A percentile compares a stretch with the other conserved stretches of the same genome.
Conservation (phyloP, 495 filamentous ascomycete genomes). For the Elaphomyces granulatus region DNA sequence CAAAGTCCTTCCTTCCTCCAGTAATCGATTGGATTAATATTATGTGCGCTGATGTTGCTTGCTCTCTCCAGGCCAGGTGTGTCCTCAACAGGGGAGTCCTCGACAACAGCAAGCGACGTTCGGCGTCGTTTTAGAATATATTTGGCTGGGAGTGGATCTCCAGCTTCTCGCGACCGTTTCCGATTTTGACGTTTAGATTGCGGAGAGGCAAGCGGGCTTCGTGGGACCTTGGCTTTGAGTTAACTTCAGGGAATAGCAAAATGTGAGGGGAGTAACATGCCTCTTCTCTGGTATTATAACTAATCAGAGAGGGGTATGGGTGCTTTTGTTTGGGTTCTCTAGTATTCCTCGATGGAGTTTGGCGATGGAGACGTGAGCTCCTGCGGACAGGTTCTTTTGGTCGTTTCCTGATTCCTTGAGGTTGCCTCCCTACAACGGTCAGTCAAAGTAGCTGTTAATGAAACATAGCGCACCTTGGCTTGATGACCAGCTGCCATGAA, state of each 20-base stretch:
- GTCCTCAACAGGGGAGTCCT: neutral
- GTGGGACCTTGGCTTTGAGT: conserved; percentile 6
- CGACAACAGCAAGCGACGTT: no score
- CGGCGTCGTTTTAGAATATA: neutral
- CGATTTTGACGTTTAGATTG: conserved; percentile 3
- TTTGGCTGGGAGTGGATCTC: conserved; percentile 1
- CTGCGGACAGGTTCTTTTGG: neutral
- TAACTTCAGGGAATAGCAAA: conserved; percentile 12
- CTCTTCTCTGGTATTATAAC: conserved; percentile 7
- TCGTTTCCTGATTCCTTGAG: neutral
- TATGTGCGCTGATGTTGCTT: neutral
- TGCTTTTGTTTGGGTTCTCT: neutral
- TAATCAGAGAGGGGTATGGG: neutral
- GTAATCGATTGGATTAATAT: neutral
- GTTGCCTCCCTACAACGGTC: neutral
- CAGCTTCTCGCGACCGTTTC: neutral
- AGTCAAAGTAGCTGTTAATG: no score
- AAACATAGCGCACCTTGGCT: no score
- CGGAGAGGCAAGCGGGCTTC: conserved; percentile 2
- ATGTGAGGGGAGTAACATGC: conserved; percentile 11
- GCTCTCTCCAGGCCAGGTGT: neutral
- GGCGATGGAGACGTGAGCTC: neutral
- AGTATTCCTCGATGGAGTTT: neutral
- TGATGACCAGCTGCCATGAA: no score
- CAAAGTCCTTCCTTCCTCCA: neutral